Base-by-base conservation (phyloP, 805 yeast genomes). In the Wickerhamomyces chambardii region DNA sequence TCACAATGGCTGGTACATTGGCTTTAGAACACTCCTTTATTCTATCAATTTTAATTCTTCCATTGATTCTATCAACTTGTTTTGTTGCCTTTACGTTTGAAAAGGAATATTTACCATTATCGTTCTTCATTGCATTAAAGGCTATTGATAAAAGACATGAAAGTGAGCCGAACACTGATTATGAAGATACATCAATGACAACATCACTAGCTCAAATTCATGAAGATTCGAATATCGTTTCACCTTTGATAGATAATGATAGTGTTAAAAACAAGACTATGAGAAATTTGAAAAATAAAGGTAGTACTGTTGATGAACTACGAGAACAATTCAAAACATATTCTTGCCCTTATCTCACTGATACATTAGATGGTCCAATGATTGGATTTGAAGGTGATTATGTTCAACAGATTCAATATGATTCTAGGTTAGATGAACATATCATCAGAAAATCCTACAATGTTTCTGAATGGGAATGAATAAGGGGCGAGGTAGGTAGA, bases 1-100 rank as follows among this genome's bases (percentile, higher is more conserved):
- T 90, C 34, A 86, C 95, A 26, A 87, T 89, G 85, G 90, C 90
- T 2, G 97, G 97, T 5, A 78, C 95, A 2, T 66, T 90, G 44
- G 87, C 84, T 2, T 66, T 85, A 37, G 87, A 84, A 50, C 75
- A 78, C 41, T 95, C 92, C 1, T 89, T 75, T 63, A 60, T 76
- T 6, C 64, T 85, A 31, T 86, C 96, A 0, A 62, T 80, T 25
- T 67, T 77, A 46, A 63, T 92, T 25, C 59, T 78, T 4, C 97
- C 97, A 2, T 63, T 87, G 32, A 90, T 95, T 2, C 46, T 84
- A 12, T 56, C 77, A 5, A 80, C 94, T 0, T 46, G 78, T 18
- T 68, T 73, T 24, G 70, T 78, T 38, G 64, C 81, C 53, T 86
- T 85, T 75, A 81, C 81, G 46, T 90, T 87, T 55, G 86, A 92